These are phyloP conservation scores for Mimosa pudica DNA, from an alignment of 306 rosid species.

Conservation along the genomic window DNA sequence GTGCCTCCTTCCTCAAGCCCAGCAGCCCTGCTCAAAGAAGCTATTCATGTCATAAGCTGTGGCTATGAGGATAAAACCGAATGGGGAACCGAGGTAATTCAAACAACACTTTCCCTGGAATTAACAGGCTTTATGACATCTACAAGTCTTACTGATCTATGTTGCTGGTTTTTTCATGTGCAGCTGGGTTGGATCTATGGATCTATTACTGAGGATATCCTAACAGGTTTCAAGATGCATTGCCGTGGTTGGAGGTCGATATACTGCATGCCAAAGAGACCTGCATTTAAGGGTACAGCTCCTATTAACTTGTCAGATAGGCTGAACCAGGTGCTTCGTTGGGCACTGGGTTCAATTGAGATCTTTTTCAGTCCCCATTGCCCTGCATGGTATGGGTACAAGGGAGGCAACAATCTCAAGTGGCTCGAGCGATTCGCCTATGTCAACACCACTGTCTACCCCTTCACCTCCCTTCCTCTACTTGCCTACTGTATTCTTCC, in stretches of 20 bases:
- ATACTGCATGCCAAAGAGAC: constrained; percentile 81
- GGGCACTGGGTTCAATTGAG: constrained; percentile 97
- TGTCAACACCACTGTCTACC: constrained; percentile 91
- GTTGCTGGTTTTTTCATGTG: constrained; percentile 32
- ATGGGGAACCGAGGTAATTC: constrained; percentile 90
- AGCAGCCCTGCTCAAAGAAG: constrained; percentile 86
- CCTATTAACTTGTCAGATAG: constrained; percentile 96
- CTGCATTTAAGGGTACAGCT: constrained; percentile 98
- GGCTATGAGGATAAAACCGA: constrained; percentile 98
- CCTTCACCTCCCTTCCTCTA: constrained; percentile 92
- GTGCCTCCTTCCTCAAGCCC: constrained; percentile 95
- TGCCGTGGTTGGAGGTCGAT: constrained; percentile 99
- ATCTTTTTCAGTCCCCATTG: constrained; percentile 94
- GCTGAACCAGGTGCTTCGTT: constrained; percentile 95
- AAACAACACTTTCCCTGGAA: constrained; percentile 5
- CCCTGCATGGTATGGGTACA: constrained; percentile 88
- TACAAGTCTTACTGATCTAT: not conserved
- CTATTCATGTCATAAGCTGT: constrained; percentile 89
- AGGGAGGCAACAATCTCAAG: constrained; percentile 77
- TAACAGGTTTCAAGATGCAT: constrained; percentile 97
- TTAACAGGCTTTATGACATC: not conserved
- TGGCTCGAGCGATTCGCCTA: constrained; percentile 97
- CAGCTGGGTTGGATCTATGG: constrained; percentile 99
- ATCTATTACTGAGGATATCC: constrained; percentile 92
- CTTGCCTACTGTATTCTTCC: constrained; percentile 90